These are phyloP conservation scores for Stachybotrys echinatus DNA, from an alignment of 2,329 filamentous ascomycete genomes.

Conservation along the genomic window DNA sequence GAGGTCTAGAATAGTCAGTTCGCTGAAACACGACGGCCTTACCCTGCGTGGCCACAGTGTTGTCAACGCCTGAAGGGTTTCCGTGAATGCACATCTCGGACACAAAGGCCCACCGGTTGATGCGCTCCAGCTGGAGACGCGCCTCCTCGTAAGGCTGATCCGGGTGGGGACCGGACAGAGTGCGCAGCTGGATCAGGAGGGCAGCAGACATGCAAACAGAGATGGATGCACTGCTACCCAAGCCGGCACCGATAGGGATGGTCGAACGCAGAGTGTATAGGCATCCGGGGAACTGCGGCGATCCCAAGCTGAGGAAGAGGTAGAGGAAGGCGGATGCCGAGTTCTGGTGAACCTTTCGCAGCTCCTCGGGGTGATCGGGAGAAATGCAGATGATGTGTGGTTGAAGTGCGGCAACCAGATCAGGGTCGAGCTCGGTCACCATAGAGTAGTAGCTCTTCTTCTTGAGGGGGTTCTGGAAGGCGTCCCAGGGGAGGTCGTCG, in stretches of 20 bases:
- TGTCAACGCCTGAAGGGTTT: slow-evolving; percentile 94
- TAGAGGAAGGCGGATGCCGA: slow-evolving; percentile 88
- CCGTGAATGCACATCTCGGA: slow-evolving; percentile 96
- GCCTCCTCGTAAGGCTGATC: slow-evolving; percentile 87
- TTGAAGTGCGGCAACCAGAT: slow-evolving; percentile 74
- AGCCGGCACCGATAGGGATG: slow-evolving; percentile 84
- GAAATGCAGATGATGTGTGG: slow-evolving; percentile 74
- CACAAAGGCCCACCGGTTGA: slow-evolving; percentile 97
- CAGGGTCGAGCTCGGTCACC: slow-evolving; percentile 75
- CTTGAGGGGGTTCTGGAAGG: slow-evolving; percentile 74
- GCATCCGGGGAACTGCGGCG: slow-evolving; percentile 70
- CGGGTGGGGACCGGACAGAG: slow-evolving; percentile 82
- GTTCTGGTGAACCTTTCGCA: slow-evolving; percentile 77
- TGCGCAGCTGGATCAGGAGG: slow-evolving; percentile 80
- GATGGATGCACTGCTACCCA: slow-evolving; percentile 93
- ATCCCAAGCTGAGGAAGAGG: slow-evolving; percentile 83
- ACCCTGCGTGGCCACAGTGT: slow-evolving; percentile 88
- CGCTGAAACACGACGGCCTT: slow-evolving; percentile 92
- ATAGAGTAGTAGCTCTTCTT: slow-evolving; percentile 95
- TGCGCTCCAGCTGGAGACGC: slow-evolving; percentile 85
- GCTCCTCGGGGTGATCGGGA: slow-evolving; percentile 55
- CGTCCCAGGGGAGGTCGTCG: slow-evolving; percentile 79
- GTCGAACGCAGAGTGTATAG: slow-evolving; percentile 90
- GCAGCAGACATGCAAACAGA: slow-evolving; percentile 83
- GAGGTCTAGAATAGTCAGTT: slow-evolving; percentile 70